Evolutionary conservation across 2,329 filamentous ascomycete species (phyloP).

Genomic region (Fusarium austroafricanum): DNA sequence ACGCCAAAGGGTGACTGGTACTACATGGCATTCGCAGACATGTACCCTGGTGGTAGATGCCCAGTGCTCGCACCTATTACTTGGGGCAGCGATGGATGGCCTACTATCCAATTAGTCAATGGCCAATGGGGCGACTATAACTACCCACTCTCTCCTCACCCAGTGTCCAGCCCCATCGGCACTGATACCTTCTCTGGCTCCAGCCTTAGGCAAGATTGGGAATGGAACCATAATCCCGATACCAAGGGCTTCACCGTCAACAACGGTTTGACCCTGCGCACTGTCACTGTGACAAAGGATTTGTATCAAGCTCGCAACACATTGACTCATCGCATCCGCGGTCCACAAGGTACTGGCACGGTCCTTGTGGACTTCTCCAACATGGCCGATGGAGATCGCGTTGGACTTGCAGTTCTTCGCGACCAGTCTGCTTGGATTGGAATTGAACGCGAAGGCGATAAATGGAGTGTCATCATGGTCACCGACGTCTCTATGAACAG

Average conservation of each 20-base stretch:
- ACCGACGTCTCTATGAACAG: slow-evolving; percentile 8
- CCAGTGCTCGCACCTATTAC: slow-evolving; percentile 65
- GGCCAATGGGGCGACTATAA: slow-evolving; percentile 14
- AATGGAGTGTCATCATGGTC: slow-evolving; percentile 7
- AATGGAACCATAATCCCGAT: slow-evolving; percentile 19
- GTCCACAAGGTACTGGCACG: slow-evolving; percentile 4
- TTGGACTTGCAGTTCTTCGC: not conserved
- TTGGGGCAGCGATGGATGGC: slow-evolving; percentile 13
- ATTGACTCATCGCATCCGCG: slow-evolving; percentile 3
- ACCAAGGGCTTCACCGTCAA: slow-evolving; percentile 8
- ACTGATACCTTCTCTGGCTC: slow-evolving; percentile 5
- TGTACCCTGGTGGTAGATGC: slow-evolving; percentile 66
- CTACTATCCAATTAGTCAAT: not conserved
- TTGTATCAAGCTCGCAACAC: slow-evolving; percentile 19
- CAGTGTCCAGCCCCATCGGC: not conserved
- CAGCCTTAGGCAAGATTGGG: slow-evolving; percentile 5
- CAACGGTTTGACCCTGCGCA: slow-evolving; percentile 16
- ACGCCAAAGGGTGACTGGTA: slow-evolving; percentile 66
- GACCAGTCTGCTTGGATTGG: slow-evolving; percentile 19
- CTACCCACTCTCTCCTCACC: slow-evolving; percentile 1
- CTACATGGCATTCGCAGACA: slow-evolving; percentile 66
- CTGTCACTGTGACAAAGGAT: slow-evolving; percentile 12
- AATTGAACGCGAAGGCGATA: slow-evolving; percentile 8
- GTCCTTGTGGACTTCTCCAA: slow-evolving; percentile 2
- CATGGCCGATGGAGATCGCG: slow-evolving; percentile 12